Base-by-base conservation (phyloP, 148 eudicot genomes). In the Rheum nobile region DNA sequence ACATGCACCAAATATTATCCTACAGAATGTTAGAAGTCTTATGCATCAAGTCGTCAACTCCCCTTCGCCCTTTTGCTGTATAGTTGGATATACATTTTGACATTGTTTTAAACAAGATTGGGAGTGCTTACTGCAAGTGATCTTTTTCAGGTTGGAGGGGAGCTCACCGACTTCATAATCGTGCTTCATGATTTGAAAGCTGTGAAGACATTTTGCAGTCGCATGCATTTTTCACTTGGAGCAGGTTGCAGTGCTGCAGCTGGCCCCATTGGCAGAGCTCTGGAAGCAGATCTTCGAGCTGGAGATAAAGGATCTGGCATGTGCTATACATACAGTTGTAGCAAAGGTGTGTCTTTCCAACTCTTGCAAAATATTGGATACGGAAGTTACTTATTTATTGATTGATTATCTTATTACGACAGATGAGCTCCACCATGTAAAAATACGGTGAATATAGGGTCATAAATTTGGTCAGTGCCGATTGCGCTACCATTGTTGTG, bases 181-280 rank as follows among this genome's bases (percentile, higher is more conserved):
- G 99, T 96, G 87, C 86, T 96, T 77, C 99, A 89, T 81, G 86
- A 96, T 81, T 77, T 80, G 32, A 87, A 86, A 84, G 97, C 99
- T 59, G 99, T 96, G 59, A 92, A 90, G 84, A 89, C 97, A 55
- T 96, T 96, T 74, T 96, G 97, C 71, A 92, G 99, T 76, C 94
- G 97, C 47, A 85, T 96, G 96, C 99, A 96, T 84, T 90, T 96
- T 81, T 92, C 99, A 79, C 86, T 96, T 63, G 99, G 97, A 67
- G 99, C 97, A 73, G 99, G 99, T 74, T 96, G 97, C 80, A 96
- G 99, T 83, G 99, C 90, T 81, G 97, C 99, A 34, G 99, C 99
- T 71, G 99, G 99, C 55, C 99, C 99, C 47, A 82, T 92, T 71
- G 99, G 99, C 67, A 87, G 99, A 84, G 96, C 89, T 24, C 79